Conservation (phyloP, 169 alveolate genomes). For the Toxoplasma gondii region DNA sequence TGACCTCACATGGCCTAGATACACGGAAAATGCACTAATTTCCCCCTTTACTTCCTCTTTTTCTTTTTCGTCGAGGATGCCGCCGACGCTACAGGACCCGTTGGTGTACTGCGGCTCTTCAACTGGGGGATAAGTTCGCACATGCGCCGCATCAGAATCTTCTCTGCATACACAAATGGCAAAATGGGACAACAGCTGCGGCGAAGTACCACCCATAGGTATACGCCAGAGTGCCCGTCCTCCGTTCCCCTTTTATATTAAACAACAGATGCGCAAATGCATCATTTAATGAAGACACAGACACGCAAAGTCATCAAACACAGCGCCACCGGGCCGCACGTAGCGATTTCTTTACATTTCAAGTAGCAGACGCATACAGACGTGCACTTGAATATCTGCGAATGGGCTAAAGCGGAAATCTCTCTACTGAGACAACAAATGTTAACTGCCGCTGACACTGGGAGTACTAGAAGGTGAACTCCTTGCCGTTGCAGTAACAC, state of each 20-base stretch:
- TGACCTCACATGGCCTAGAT: no score
- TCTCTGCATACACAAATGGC: background rate
- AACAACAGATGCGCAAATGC: background rate
- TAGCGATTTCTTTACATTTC: no score
- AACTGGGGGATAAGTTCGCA: constrained; percentile 43
- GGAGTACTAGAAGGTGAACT: no score
- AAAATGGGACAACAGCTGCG: background rate
- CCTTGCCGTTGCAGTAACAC: no score
- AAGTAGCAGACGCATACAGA: no score
- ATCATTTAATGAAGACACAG: background rate
- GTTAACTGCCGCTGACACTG: no score
- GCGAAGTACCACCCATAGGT: background rate
- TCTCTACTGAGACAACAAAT: no score
- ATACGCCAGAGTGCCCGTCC: background rate
- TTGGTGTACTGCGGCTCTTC: constrained; percentile 28
- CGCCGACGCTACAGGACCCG: background rate
- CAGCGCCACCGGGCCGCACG: no score
- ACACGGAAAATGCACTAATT: no score
- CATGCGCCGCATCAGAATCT: constrained; percentile 35
- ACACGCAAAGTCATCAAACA: background rate
- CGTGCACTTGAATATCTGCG: no score
- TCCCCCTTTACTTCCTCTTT: background rate
- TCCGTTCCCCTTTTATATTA: background rate
- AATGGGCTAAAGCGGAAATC: no score
- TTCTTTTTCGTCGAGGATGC: constrained; percentile 17